Evolutionary conservation across 1,284 basidiomycete species (phyloP).

Genomic region (Meripilus lineatus): DNA sequence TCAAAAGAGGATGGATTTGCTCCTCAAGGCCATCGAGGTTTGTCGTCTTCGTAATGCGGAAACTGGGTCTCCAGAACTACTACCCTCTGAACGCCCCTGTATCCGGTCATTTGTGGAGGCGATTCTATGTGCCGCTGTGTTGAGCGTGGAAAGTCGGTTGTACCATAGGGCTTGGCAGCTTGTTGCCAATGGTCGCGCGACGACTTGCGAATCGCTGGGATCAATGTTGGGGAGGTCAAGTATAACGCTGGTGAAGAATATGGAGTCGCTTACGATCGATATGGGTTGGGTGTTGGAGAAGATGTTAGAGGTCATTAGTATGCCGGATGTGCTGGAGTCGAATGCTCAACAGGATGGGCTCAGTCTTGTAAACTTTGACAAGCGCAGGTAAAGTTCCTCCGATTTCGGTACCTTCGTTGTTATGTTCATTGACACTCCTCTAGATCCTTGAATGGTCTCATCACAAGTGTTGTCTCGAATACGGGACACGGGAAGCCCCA

Average conservation of each 20-base stretch:
- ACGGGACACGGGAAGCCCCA: conserved; percentile 38
- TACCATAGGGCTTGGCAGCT: conserved; percentile 71
- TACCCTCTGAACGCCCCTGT: conserved; percentile 46
- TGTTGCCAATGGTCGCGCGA: conserved; percentile 54
- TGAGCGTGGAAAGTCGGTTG: conserved; percentile 70
- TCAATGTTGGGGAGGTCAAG: conserved; percentile 49
- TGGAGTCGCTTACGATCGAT: conserved; percentile 59
- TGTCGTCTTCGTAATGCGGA: conserved; percentile 57
- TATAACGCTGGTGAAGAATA: conserved; percentile 37
- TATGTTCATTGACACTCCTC: conserved; percentile 7
- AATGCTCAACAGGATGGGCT: conserved; percentile 43
- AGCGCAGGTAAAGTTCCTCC: conserved; percentile 55
- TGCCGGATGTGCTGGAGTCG: conserved; percentile 65
- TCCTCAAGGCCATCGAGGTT: conserved; percentile 67
- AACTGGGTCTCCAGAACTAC: conserved; percentile 23
- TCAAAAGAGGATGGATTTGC: conserved; percentile 67
- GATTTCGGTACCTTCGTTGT: background rate
- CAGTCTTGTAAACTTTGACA: conserved; percentile 72
- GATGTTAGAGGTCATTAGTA: conserved; percentile 69
- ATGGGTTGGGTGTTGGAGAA: conserved; percentile 79
- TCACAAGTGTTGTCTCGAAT: conserved; percentile 45
- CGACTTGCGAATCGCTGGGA: conserved; percentile 54
- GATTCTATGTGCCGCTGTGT: conserved; percentile 61
- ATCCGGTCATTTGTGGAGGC: conserved; percentile 76
- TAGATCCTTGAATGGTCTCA: conserved; percentile 63